Evolutionary conservation across 2,329 filamentous ascomycete genomes (phyloP).

Genomic region (Venturiaceae sp.): DNA sequence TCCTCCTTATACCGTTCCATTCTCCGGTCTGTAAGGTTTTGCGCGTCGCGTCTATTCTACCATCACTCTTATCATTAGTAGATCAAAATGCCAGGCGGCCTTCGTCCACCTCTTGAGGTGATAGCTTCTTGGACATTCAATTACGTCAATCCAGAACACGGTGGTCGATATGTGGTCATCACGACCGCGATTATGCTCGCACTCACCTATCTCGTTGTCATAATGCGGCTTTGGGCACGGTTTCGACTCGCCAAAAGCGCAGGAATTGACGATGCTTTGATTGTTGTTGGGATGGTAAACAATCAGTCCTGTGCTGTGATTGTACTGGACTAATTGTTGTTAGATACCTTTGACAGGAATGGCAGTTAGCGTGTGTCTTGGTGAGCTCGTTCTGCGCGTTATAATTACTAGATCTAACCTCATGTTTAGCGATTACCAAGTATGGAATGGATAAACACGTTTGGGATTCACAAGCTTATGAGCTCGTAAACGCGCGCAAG

Average conservation of each 20-base stretch:
- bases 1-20: background rate
- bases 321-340: background rate
- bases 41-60: background rate
- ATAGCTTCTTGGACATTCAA: background rate
- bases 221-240: constrained; percentile 12
- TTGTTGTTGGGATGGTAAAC: constrained; percentile 17
- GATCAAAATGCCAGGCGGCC: background rate
- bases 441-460: constrained; percentile 8
- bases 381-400: constrained; percentile 9
- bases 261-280: constrained; percentile 14
- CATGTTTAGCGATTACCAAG: background rate
- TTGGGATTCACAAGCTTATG: background rate
- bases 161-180: constrained; percentile 4
- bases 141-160: background rate
- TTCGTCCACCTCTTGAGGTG: background rate
- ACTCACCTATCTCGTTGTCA: constrained; percentile 11
- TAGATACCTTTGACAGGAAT: constrained; percentile 11
- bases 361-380: constrained; percentile 11
- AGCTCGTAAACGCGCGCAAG: background rate
- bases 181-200: constrained; percentile 6
- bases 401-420: constrained; percentile 8
- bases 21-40: background rate
- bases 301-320: background rate
- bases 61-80: background rate
- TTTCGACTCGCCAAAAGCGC: constrained; percentile 10